These are phyloP conservation scores for Nymphaea colorata DNA, from an alignment of 164 flowering plant genomes.

Conservation along the genomic window DNA sequence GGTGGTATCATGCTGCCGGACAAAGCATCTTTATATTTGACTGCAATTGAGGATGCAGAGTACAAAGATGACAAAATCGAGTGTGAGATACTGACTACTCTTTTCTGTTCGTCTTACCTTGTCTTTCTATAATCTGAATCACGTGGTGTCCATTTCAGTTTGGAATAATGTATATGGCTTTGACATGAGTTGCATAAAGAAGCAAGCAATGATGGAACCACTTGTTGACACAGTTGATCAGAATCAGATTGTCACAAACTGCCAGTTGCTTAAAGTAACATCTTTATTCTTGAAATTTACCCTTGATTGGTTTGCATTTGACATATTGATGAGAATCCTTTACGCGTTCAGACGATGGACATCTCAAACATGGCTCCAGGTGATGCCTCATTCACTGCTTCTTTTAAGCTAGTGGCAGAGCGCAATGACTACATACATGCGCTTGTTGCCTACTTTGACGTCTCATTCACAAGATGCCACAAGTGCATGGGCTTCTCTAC, in stretches of 20 bases:
- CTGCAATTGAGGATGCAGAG: conserved; percentile 98
- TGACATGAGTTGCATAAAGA: conserved; percentile 94
- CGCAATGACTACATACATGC: conserved; percentile 95
- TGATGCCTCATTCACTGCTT: conserved; percentile 90
- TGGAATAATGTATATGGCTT: conserved; percentile 96
- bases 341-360: conserved; percentile 70
- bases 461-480: conserved; percentile 84
- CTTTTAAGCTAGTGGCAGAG: conserved; percentile 86
- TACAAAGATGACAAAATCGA: conserved; percentile 98
- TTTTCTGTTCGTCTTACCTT: neutral
- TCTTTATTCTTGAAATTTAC: neutral
- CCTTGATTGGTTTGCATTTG: neutral
- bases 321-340: neutral
- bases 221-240: conserved; percentile 94
- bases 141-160: conserved; percentile 29
- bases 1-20: conserved; percentile 86
- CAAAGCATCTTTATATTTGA: conserved; percentile 73
- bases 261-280: conserved; percentile 68
- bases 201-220: conserved; percentile 90
- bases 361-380: conserved; percentile 88
- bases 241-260: conserved; percentile 86
- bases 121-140: neutral
- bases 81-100: conserved; percentile 33
- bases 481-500: conserved; percentile 90
- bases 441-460: conserved; percentile 94